These are phyloP conservation scores for Colletotrichum costaricense DNA, from an alignment of 2,329 filamentous ascomycete genomes.

Conservation along the genomic window DNA sequence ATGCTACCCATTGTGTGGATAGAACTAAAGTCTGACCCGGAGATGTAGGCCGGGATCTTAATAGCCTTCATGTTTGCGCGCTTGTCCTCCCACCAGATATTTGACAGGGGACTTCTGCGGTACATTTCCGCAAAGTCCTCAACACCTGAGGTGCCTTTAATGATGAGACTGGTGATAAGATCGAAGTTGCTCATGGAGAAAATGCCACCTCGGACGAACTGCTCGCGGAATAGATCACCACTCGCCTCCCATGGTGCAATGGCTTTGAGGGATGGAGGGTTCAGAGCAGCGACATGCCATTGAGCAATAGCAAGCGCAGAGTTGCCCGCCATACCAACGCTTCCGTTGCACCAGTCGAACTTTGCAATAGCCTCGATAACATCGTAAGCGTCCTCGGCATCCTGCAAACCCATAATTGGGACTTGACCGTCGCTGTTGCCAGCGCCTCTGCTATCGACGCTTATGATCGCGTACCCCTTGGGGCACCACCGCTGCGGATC, in stretches of 20 bases:
- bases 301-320: constrained; percentile 42
- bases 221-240: constrained; percentile 58
- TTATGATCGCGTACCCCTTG: constrained; percentile 47
- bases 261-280: constrained; percentile 38
- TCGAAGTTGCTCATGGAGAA: constrained; percentile 54
- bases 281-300: constrained; percentile 39
- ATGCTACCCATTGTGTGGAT: constrained; percentile 41
- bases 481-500: constrained; percentile 44
- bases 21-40: constrained; percentile 43
- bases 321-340: constrained; percentile 46
- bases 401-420: constrained; percentile 43
- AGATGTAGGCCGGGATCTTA: constrained; percentile 48
- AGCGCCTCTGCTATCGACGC: constrained; percentile 46
- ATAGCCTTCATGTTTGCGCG: constrained; percentile 48
- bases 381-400: constrained; percentile 43
- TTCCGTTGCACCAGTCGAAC: constrained; percentile 46
- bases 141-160: constrained; percentile 46
- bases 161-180: constrained; percentile 50
- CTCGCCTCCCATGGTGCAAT: constrained; percentile 55
- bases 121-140: constrained; percentile 57
- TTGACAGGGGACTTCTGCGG: constrained; percentile 45
- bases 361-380: constrained; percentile 43
- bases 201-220: constrained; percentile 55
- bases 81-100: constrained; percentile 52
- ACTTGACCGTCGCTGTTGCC: constrained; percentile 40